A percentile compares a stretch with the other conserved stretches of the same genome.
Conservation (phyloP, 768 basidiomycete species). For the Leccinum variicolor region DNA sequence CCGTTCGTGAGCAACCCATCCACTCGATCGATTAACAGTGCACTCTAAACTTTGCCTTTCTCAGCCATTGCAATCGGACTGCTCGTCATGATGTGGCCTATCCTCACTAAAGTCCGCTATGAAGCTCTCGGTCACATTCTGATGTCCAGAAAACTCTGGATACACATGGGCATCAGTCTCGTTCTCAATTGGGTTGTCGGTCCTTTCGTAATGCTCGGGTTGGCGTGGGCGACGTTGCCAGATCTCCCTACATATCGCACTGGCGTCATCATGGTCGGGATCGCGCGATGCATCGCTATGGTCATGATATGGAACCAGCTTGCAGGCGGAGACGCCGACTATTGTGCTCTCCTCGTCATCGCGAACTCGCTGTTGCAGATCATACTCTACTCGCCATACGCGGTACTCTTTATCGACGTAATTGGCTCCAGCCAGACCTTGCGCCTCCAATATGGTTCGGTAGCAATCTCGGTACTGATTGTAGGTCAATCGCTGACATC, state of each 20-base stretch:
- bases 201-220: slow-evolving; percentile 81
- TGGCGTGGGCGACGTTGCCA: slow-evolving; percentile 83
- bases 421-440: slow-evolving; percentile 46
- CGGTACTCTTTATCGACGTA: slow-evolving; percentile 69
- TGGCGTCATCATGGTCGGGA: slow-evolving; percentile 80
- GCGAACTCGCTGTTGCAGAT: slow-evolving; percentile 81
- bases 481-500: slow-evolving; percentile 39
- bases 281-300: slow-evolving; percentile 46
- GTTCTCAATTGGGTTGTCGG: slow-evolving; percentile 78
- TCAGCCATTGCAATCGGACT: slow-evolving; percentile 79
- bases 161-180: slow-evolving; percentile 65
- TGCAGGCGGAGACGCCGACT: slow-evolving; percentile 63
- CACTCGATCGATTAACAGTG: not conserved
- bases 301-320: slow-evolving; percentile 82
- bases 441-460: slow-evolving; percentile 53
- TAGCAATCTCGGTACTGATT: slow-evolving; percentile 67
- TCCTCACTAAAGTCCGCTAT: slow-evolving; percentile 73
- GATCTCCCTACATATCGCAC: slow-evolving; percentile 72
- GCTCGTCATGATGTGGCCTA: slow-evolving; percentile 88
- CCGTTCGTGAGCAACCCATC: slow-evolving; percentile 59
- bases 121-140: slow-evolving; percentile 63
- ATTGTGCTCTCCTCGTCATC: slow-evolving; percentile 78
- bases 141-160: slow-evolving; percentile 51
- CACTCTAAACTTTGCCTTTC: not conserved
- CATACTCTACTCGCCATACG: slow-evolving; percentile 61